phyloP scores from a whole-genome alignment of 2,329 filamentous ascomycete genomes.

The Aspergillus melleus region DNA sequence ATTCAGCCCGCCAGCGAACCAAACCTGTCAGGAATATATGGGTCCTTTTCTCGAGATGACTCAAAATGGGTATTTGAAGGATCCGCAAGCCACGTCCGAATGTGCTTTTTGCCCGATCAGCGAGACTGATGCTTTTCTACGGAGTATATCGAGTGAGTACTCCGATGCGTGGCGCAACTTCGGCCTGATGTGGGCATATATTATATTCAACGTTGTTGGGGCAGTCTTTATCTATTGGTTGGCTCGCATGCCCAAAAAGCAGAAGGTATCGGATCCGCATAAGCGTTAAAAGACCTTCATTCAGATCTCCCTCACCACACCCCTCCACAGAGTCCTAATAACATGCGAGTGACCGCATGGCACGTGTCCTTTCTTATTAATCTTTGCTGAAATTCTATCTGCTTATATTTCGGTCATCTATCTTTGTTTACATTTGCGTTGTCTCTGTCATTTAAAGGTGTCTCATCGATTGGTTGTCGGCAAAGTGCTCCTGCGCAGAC shows the following conservation, averaged over 20 bases:
- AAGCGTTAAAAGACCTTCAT: background rate
- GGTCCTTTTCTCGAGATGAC: background rate
- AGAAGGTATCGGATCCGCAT: background rate
- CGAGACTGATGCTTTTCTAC: background rate
- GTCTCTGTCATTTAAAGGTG: no score
- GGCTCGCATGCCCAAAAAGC: background rate
- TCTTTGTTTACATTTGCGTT: no score
- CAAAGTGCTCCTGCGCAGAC: no score
- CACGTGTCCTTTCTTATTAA: no score
- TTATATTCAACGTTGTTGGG: background rate
- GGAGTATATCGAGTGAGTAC: background rate
- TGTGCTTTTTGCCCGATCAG: background rate
- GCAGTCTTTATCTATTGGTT: slow-evolving; percentile 1
- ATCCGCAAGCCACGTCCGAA: background rate
- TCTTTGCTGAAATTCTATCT: no score
- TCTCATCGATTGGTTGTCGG: no score
- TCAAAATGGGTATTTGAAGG: background rate
- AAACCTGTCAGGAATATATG: background rate
- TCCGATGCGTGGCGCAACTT: slow-evolving; percentile 1
- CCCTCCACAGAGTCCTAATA: no score
- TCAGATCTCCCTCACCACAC: no score
- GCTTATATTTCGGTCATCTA: no score
- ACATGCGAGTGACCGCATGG: no score
- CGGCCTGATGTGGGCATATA: slow-evolving; percentile 1
- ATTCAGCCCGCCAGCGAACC: background rate